Evolutionary conservation across 768 basidiomycete genomes (phyloP).

Genomic region (Suillus luteus): DNA sequence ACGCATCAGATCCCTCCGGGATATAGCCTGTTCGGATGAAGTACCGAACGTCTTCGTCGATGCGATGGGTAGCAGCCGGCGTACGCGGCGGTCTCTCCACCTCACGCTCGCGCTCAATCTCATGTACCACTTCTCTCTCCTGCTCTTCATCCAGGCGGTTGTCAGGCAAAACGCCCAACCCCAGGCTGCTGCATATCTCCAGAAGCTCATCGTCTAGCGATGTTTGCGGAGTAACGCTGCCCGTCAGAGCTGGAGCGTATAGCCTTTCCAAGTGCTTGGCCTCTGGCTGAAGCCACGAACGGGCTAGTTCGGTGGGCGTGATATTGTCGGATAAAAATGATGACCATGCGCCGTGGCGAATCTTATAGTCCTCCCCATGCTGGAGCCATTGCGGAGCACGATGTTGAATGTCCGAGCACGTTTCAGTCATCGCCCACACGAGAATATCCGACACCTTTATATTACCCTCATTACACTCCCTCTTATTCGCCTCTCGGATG

Average conservation of each 20-base stretch:
- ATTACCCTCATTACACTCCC: too few relatives aligned
- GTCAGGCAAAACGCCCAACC: background rate
- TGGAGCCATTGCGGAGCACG: slow-evolving; percentile 44
- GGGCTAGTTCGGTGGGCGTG: slow-evolving; percentile 9
- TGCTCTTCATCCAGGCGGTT: slow-evolving; percentile 39
- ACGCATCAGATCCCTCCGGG: slow-evolving; percentile 16
- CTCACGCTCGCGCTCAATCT: slow-evolving; percentile 36
- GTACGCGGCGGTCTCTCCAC: slow-evolving; percentile 17
- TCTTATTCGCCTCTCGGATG: slow-evolving; percentile 26
- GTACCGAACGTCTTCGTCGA: slow-evolving; percentile 15
- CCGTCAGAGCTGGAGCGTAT: background rate
- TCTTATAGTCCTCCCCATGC: slow-evolving; percentile 40
- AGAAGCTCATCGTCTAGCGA: background rate
- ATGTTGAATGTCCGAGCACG: slow-evolving; percentile 41
- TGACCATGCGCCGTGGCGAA: slow-evolving; percentile 27
- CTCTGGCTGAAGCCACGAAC: slow-evolving; percentile 35
- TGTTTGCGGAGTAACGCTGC: background rate
- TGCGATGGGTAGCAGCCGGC: slow-evolving; percentile 15
- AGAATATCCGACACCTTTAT: slow-evolving; percentile 34
- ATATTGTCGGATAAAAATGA: slow-evolving; percentile 16
- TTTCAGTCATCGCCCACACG: slow-evolving; percentile 47
- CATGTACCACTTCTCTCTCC: slow-evolving; percentile 43
- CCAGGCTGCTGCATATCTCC: background rate
- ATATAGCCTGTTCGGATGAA: slow-evolving; percentile 31
- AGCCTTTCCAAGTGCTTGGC: background rate